Conservation (phyloP, 305 asterid genomes). For the Fraxinus paxiana region DNA sequence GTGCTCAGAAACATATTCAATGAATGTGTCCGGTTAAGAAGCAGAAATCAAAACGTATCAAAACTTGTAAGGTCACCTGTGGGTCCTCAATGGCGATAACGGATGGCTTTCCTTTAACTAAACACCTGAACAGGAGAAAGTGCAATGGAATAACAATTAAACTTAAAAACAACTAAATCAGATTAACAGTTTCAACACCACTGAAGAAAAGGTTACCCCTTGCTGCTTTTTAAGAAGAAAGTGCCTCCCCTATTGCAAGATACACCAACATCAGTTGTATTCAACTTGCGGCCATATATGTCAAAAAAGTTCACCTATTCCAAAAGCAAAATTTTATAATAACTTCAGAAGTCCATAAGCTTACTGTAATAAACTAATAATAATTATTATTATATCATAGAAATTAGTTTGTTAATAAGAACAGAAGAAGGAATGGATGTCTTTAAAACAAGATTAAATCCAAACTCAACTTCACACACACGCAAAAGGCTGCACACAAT, state of each 20-base stretch:
- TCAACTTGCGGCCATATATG: slow-evolving; percentile 80
- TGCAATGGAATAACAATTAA: slow-evolving; percentile 14
- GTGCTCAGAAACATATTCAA: background rate
- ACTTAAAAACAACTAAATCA: background rate
- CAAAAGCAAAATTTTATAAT: slow-evolving; percentile 22
- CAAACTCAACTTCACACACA: background rate
- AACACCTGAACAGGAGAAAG: slow-evolving; percentile 51
- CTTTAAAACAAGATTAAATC: background rate
- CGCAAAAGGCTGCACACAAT: background rate
- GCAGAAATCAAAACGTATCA: slow-evolving; percentile 9
- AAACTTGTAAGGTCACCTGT: slow-evolving; percentile 51
- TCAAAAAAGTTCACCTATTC: slow-evolving; percentile 73
- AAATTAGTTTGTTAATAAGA: background rate
- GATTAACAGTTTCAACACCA: background rate
- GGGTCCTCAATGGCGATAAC: slow-evolving; percentile 85
- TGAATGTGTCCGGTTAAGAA: background rate
- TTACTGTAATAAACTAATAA: background rate
- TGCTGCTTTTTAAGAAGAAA: slow-evolving; percentile 59
- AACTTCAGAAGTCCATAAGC: slow-evolving; percentile 14
- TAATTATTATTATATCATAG: background rate
- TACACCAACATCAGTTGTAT: slow-evolving; percentile 79
- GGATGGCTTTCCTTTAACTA: slow-evolving; percentile 49
- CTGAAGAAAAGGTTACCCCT: slow-evolving; percentile 50
- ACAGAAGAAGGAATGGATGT: background rate
- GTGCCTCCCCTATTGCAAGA: slow-evolving; percentile 71